Evolutionary conservation across 345 rosid species (phyloP).

Genomic region (Passiflora organensis): DNA sequence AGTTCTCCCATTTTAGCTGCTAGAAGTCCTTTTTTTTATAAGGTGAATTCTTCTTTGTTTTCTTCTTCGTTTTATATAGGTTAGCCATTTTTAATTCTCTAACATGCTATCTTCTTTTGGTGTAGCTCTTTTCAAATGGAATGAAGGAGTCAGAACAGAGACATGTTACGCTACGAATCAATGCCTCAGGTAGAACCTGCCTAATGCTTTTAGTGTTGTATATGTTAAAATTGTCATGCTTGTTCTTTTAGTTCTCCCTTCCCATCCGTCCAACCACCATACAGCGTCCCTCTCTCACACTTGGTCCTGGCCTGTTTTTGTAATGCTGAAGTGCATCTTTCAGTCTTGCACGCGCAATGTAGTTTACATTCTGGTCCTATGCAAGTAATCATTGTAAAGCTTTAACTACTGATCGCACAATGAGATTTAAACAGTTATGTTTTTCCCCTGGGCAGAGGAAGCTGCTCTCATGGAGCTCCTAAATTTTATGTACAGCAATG

Average conservation of each 20-base stretch:
- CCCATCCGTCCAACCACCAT: too few relatives aligned
- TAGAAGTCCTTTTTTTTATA: slow-evolving; percentile 93
- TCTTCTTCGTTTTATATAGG: not conserved
- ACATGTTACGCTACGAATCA: slow-evolving; percentile 86
- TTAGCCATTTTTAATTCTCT: not conserved
- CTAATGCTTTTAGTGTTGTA: not conserved
- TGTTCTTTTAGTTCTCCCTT: not conserved
- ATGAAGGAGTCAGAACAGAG: slow-evolving; percentile 99
- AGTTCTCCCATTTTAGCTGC: slow-evolving; percentile 99
- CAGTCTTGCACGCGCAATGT: not conserved
- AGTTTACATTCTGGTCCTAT: not conserved
- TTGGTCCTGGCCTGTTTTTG: not conserved
- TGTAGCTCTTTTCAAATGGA: slow-evolving; percentile 94
- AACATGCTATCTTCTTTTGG: slow-evolving; percentile 1
- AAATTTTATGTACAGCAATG: slow-evolving; percentile 89
- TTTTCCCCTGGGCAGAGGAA: slow-evolving; percentile 63
- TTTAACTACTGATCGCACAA: too few relatives aligned
- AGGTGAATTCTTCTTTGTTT: slow-evolving; percentile 36
- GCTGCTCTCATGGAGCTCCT: slow-evolving; percentile 97
- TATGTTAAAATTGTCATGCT: too few relatives aligned
- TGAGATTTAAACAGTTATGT: not conserved
- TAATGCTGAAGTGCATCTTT: not conserved
- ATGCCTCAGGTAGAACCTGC: slow-evolving; percentile 54
- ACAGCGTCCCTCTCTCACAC: too few relatives aligned
- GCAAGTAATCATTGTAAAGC: too few relatives aligned